Base-by-base conservation (phyloP, 345 rosid genomes). In the Camelina sativa region DNA sequence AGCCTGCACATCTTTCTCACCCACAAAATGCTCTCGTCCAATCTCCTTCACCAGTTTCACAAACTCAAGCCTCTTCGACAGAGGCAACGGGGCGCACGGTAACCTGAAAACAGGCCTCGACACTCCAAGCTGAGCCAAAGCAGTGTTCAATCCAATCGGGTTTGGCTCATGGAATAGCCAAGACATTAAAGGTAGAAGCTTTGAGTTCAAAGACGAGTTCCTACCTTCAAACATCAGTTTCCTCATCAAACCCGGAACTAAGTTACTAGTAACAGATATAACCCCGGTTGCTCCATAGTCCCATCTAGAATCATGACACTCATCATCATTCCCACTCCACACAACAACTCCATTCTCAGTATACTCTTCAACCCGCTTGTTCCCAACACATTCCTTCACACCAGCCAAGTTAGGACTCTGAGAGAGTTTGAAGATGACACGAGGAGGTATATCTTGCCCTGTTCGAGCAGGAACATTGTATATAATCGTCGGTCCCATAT, bases 281-380 rank as follows among this genome's bases (percentile, higher is more conserved):
- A 87, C 98, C 3, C 96, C 98, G 0, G 82, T 82, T 5, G 98
- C 94, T 15, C 92, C 96, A 72, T 83, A 79, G 69, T 78, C 84
- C 98, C 97, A 92, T 75, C 94, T 84, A 4, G 97, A 83, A 78
- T 95, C 97, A 71, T 95, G 98, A 73, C 96, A 89, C 76, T 95
- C 80, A 51, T 90, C 96, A 53, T 92, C 98, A 12, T 92, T 92
- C 72, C 96, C 96, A 50, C 87, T 89, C 98, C 98, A 90, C 50
- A 90, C 96, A n/a, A 87, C 89, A 61, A 92, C 67, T 37, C 90
- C 91, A n/a, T 84, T 81, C 19, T 76, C 79, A 11, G 91, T 87
- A 38, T 90, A 89, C 65, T 81, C 85, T 68, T 81, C 82, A 0
- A 90, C 86, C 37, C 96, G 83, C 51, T 83, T 85, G 77, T 92